phyloP scores from a whole-genome alignment of 176 grass and related monocot species.

The Carex pumila region DNA sequence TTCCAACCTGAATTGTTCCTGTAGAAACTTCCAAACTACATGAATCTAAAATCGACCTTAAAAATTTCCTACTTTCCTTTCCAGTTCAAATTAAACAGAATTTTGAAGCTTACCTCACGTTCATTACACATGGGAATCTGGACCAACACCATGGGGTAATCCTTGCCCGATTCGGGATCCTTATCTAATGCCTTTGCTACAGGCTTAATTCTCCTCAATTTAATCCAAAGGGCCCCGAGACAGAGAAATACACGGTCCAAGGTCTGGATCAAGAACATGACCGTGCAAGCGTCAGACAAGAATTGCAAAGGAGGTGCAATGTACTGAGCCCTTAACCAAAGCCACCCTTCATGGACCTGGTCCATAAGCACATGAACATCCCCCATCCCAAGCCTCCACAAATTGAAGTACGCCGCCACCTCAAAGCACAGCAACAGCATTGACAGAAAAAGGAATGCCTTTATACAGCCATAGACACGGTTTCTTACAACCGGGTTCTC shows the following conservation, averaged over 20 bases:
- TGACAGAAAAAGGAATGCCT: conserved; percentile 70
- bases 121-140: conserved; percentile 99
- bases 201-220: conserved; percentile 74
- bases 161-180: conserved; percentile 45
- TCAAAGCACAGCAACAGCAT: conserved; percentile 63
- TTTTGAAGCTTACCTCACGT: conserved; percentile 53
- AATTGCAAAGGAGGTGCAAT: conserved; percentile 77
- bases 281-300: conserved; percentile 73
- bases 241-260: conserved; percentile 83
- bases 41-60: neutral
- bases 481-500: conserved; percentile 75
- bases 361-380: conserved; percentile 38
- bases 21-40: neutral
- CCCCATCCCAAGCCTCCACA: conserved; percentile 47
- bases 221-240: conserved; percentile 90
- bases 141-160: conserved; percentile 88
- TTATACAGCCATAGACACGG: conserved; percentile 71
- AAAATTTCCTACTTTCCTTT: neutral
- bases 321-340: conserved; percentile 69
- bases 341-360: conserved; percentile 64
- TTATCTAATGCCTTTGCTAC: conserved; percentile 31
- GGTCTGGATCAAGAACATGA: conserved; percentile 97
- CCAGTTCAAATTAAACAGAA: neutral
- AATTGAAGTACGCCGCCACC: conserved; percentile 52
- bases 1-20: neutral